Percentiles rank a stretch among this genome's conserved stretches.
These are phyloP conservation scores for Globisporangium solare DNA, from an alignment of 352 stramenopile species.

Conservation along the genomic window DNA sequence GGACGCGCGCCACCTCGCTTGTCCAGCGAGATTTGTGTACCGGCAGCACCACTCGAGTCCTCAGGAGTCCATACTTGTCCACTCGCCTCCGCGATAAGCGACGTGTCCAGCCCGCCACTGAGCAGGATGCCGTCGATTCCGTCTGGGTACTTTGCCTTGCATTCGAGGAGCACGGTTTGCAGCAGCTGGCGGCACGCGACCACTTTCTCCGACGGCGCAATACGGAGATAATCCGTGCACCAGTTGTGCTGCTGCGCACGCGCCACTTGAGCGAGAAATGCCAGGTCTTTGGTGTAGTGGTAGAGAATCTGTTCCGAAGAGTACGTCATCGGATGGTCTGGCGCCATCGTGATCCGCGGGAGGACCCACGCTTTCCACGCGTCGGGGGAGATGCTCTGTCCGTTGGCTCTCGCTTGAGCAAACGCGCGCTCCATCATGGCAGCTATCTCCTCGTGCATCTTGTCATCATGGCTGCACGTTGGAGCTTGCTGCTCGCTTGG, in stretches of 20 bases:
- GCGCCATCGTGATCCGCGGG: slow-evolving; percentile 52
- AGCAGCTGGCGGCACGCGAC: slow-evolving; percentile 44
- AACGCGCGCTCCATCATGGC: slow-evolving; percentile 44
- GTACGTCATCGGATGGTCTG: slow-evolving; percentile 59
- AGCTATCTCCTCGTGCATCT: slow-evolving; percentile 29
- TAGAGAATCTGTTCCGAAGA: slow-evolving; percentile 59
- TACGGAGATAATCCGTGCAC: slow-evolving; percentile 44
- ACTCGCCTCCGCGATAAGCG: slow-evolving; percentile 59
- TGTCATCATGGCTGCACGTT: slow-evolving; percentile 35
- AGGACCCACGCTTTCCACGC: slow-evolving; percentile 55
- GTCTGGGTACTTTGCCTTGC: slow-evolving; percentile 22
- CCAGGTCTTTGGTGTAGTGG: slow-evolving; percentile 67
- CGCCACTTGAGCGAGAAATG: slow-evolving; percentile 33
- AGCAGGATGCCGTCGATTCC: slow-evolving; percentile 50
- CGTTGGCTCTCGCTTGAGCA: slow-evolving; percentile 28
- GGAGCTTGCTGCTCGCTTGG: slow-evolving; percentile 15
- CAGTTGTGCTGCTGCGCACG: slow-evolving; percentile 24
- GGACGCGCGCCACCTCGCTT: slow-evolving; percentile 27
- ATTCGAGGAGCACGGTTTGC: slow-evolving; percentile 49
- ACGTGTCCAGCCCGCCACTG: slow-evolving; percentile 68
- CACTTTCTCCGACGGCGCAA: slow-evolving; percentile 23
- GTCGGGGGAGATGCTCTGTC: slow-evolving; percentile 28
- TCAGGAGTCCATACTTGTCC: slow-evolving; percentile 25
- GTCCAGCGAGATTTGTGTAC: slow-evolving; percentile 25
- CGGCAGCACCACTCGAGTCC: slow-evolving; percentile 13